Evolutionary conservation across 2,329 filamentous ascomycete genomes (phyloP).

Genomic region (Ploettnerulaceae sp.): DNA sequence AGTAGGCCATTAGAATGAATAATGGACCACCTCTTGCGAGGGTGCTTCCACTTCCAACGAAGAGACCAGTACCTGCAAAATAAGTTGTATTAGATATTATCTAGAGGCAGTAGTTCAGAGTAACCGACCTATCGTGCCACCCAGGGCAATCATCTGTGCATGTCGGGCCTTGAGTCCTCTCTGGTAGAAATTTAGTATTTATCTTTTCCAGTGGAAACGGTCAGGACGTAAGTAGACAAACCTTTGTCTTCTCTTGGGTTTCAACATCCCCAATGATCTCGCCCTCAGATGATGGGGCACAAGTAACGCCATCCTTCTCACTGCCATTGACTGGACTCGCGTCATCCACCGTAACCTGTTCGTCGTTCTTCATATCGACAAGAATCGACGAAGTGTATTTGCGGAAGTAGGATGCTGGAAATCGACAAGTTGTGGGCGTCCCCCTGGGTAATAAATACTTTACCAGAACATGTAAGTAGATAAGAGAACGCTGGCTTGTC

Average conservation of each 20-base stretch:
- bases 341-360: slow-evolving; percentile 6
- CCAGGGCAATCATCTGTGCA: slow-evolving; percentile 32
- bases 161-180: slow-evolving; percentile 32
- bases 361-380: slow-evolving; percentile 13
- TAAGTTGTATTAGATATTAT: not conserved
- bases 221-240: too few species aligned
- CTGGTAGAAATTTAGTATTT: too few species aligned
- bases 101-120: too few species aligned
- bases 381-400: not conserved
- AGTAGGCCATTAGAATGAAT: slow-evolving; percentile 41
- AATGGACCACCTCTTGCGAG: slow-evolving; percentile 42
- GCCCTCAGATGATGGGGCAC: slow-evolving; percentile 10
- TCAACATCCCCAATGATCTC: slow-evolving; percentile 15
- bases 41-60: slow-evolving; percentile 43
- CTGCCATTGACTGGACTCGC: slow-evolving; percentile 4
- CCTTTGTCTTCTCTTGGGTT: slow-evolving; percentile 20
- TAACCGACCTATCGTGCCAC: slow-evolving; percentile 39
- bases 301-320: slow-evolving; percentile 12
- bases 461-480: slow-evolving; percentile 8
- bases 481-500: slow-evolving; percentile 4
- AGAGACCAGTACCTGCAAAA: slow-evolving; percentile 26
- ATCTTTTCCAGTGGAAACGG: too few species aligned
- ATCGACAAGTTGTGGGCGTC: not conserved
- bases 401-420: not conserved
- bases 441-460: not conserved